Evolutionary conservation across 768 basidiomycete species (phyloP).

Genomic region (Thelephora ganbajun): DNA sequence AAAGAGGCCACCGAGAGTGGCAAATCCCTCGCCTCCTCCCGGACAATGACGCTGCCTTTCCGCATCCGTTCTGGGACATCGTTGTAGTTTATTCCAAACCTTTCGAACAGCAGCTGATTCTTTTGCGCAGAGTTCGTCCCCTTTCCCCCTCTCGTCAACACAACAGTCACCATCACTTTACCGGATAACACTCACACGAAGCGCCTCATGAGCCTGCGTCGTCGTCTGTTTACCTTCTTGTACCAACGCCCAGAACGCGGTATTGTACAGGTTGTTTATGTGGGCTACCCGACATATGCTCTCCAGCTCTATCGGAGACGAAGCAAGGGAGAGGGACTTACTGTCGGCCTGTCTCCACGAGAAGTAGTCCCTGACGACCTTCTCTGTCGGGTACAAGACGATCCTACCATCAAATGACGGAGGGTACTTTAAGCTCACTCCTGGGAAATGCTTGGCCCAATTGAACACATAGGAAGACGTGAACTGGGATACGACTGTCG

Average conservation of each 20-base stretch:
- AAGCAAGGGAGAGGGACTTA: constrained; percentile 24
- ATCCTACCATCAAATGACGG: constrained; percentile 91
- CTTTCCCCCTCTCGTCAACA: constrained; percentile 24
- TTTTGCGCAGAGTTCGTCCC: constrained; percentile 84
- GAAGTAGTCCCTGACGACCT: constrained; percentile 81
- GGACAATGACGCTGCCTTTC: constrained; percentile 77
- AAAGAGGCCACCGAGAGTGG: too few species aligned
- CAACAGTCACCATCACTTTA: background rate
- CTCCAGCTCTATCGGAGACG: background rate
- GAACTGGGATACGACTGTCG: constrained; percentile 74
- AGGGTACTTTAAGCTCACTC: constrained; percentile 59
- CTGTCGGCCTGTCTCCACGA: constrained; percentile 95
- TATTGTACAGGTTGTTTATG: constrained; percentile 97
- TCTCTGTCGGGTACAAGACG: constrained; percentile 61
- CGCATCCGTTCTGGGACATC: constrained; percentile 52
- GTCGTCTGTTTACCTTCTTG: constrained; percentile 68
- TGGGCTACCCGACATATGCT: constrained; percentile 45
- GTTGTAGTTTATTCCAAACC: constrained; percentile 89
- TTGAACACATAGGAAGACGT: constrained; percentile 83
- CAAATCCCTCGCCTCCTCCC: constrained; percentile 34
- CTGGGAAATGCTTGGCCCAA: constrained; percentile 72
- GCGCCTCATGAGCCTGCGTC: constrained; percentile 66
- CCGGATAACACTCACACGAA: constrained; percentile 37
- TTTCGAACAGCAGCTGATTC: constrained; percentile 78
- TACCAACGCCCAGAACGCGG: constrained; percentile 88